Evolutionary conservation across 495 filamentous ascomycete genomes (phyloP).

Genomic region (Penicillium roqueforti): DNA sequence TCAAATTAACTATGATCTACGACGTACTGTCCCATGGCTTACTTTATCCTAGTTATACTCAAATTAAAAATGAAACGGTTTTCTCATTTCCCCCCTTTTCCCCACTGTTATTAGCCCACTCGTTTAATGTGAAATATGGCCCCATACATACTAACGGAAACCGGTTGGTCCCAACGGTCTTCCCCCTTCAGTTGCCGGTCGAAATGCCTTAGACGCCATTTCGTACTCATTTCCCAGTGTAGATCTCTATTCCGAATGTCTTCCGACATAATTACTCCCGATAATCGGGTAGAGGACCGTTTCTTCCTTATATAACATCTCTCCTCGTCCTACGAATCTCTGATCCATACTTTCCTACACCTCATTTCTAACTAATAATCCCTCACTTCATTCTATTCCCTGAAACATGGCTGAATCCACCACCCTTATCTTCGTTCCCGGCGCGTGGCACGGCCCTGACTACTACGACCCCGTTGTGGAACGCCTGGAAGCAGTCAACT

Average conservation of each 20-base stretch:
- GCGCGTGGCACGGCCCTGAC: constrained; percentile 42
- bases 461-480: constrained; percentile 32
- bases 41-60: not conserved
- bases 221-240: not conserved
- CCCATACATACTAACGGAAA: too few species aligned
- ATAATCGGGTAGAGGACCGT: too few species aligned
- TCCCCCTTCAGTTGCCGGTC: not conserved
- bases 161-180: too few species aligned
- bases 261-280: too few species aligned
- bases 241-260: not conserved
- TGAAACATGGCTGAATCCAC: constrained; percentile 1
- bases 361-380: not conserved
- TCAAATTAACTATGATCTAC: not conserved
- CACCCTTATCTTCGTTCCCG: constrained; percentile 42
- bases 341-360: not conserved
- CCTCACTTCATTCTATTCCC: not conserved
- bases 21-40: not conserved
- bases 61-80: not conserved
- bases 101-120: too few species aligned
- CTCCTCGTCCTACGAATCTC: too few species aligned
- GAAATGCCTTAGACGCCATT: not conserved
- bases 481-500: constrained; percentile 31
- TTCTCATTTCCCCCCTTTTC: not conserved
- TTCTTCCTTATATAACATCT: too few species aligned
- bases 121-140: too few species aligned